Base-by-base conservation (phyloP, 2,329 filamentous ascomycete genomes). In the Aspergillus candidus region DNA sequence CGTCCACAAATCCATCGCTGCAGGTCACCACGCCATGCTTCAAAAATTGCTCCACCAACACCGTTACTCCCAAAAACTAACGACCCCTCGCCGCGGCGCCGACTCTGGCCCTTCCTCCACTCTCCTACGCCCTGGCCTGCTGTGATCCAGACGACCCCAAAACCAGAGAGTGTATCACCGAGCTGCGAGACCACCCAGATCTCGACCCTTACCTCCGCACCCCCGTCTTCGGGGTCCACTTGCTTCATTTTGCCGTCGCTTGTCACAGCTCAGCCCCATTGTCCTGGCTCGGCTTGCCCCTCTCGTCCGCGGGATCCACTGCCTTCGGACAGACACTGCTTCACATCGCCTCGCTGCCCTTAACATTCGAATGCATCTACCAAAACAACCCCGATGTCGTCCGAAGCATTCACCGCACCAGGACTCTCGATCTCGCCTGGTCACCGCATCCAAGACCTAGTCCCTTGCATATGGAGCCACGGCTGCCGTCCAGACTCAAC, bases 101-200 rank as follows among this genome's bases (percentile, higher is more conserved):
- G 7, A 51, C 43, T 4, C 22, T 46, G 30, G 46, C 48, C 32
- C 48, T 51, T 29, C 48, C 48, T 15, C 46, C 42, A 6, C 48
- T 51, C 42, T 51, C 48, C 29, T 40, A 42, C 31, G 36, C 36
- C n/a, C 38, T 51, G 31, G 43, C 40, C 27, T 46, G 40, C 3
- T 51, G 48, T 32, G 40, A 46, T 29, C 15, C 46, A 8, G 35
- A 18, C n/a, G 31, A 49, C 27, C 5, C 32, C 10, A 13, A 27
- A 8, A 13, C 46, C 33, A 40, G 38, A 14, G 11, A 37, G 4
- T 49, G 46, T 14, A 12, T 18, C 4, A 35, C 34, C 10, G 34
- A 7, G 14, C 34, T 17, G 11, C 18, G 34, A 35, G 11, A 35
- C 8, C 10, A 36, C 13, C 34, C 37, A 32, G 13, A 44, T 32